A percentile compares a stretch with the other conserved stretches of the same genome.
Evolutionary conservation across 2,329 filamentous ascomycete species (phyloP).

Genomic region (Xylaria sp.): DNA sequence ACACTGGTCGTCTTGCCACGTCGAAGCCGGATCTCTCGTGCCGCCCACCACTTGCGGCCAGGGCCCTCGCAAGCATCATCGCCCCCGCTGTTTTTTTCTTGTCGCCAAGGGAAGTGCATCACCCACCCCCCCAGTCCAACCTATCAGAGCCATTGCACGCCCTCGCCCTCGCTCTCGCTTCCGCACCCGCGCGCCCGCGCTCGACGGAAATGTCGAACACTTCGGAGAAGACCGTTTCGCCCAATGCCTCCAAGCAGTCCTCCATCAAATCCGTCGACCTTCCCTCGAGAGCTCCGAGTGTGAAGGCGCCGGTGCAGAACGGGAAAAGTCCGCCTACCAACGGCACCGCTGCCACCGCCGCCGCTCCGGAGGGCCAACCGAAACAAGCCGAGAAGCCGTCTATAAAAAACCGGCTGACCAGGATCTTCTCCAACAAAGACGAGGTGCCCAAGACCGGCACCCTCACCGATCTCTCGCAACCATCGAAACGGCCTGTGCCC

Average conservation of each 20-base stretch:
- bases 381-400: constrained; percentile 63
- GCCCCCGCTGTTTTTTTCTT: constrained; percentile 39
- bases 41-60: constrained; percentile 35
- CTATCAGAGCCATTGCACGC: constrained; percentile 32
- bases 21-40: constrained; percentile 32
- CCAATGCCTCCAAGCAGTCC: constrained; percentile 49
- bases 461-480: constrained; percentile 50
- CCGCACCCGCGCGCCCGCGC: neutral
- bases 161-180: constrained; percentile 10
- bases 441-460: constrained; percentile 52
- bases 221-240: constrained; percentile 49
- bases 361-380: constrained; percentile 50
- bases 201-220: constrained; percentile 49
- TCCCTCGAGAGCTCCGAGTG: constrained; percentile 46
- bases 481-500: constrained; percentile 44
- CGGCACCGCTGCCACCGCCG: constrained; percentile 39
- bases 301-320: constrained; percentile 47
- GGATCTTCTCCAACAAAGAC: constrained; percentile 73
- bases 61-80: constrained; percentile 21
- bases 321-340: constrained; percentile 44
- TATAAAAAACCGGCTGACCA: constrained; percentile 72
- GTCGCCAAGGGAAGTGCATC: constrained; percentile 45
- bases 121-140: constrained; percentile 31
- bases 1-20: constrained; percentile 47
- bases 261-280: constrained; percentile 50